These are phyloP conservation scores for Carex sylvatica DNA, from an alignment of 202 grass and related monocot species.

Conservation along the genomic window DNA sequence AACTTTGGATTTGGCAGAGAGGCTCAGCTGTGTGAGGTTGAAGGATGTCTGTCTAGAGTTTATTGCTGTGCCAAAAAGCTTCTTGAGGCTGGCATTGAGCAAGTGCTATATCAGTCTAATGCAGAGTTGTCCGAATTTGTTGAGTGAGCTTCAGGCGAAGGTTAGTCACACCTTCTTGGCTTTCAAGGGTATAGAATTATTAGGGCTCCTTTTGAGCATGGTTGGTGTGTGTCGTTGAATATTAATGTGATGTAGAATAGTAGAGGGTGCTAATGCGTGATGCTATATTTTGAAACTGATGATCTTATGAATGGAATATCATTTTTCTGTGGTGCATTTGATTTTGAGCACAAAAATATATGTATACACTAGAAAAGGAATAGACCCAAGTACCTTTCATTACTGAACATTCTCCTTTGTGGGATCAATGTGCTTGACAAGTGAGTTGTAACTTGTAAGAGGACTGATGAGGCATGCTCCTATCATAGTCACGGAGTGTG, in stretches of 20 bases:
- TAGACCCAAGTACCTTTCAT: too few relatives aligned
- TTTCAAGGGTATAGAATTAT: background rate
- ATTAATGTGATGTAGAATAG: background rate
- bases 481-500: too few relatives aligned
- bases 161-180: background rate
- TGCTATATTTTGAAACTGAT: background rate
- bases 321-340: background rate
- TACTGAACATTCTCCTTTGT: too few relatives aligned
- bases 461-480: too few relatives aligned
- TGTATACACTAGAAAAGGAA: too few relatives aligned
- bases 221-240: background rate
- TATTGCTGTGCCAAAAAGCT: slow-evolving; percentile 5
- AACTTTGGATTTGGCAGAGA: slow-evolving; percentile 27
- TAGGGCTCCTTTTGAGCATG: background rate
- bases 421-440: too few relatives aligned
- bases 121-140: slow-evolving; percentile 28
- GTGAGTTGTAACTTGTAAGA: too few relatives aligned
- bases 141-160: slow-evolving; percentile 23
- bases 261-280: background rate
- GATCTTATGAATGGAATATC: background rate
- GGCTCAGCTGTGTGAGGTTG: slow-evolving; percentile 13
- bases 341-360: background rate
- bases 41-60: slow-evolving; percentile 37
- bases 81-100: slow-evolving; percentile 33
- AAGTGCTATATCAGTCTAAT: slow-evolving; percentile 9